Conservation (phyloP, 225 moss, liverwort and hornwort genomes). For the Takakia lepidozioides region DNA sequence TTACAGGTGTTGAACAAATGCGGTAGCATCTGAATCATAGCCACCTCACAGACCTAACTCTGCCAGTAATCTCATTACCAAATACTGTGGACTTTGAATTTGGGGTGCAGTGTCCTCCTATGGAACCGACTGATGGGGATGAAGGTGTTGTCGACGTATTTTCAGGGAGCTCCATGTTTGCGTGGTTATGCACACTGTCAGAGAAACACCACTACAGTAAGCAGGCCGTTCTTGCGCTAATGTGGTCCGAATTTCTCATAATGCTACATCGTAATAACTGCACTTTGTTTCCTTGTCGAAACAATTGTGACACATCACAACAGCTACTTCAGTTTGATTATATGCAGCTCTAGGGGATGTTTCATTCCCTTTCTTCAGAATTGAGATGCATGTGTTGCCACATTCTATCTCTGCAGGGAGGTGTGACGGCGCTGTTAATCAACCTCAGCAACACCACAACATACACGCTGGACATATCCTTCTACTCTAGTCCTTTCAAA, state of each 20-base stretch:
- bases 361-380: too few relatives aligned
- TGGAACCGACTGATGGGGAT: slow-evolving; percentile 44
- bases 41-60: background rate
- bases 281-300: background rate
- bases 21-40: slow-evolving; percentile 1
- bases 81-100: too few relatives aligned
- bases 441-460: slow-evolving; percentile 28
- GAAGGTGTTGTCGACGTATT: slow-evolving; percentile 24
- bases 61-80: too few relatives aligned
- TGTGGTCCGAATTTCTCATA: too few relatives aligned
- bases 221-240: too few relatives aligned
- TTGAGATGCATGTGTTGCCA: too few relatives aligned
- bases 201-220: slow-evolving; percentile 13
- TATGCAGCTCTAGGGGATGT: too few relatives aligned
- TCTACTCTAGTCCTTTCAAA: slow-evolving; percentile 5
- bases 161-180: slow-evolving; percentile 5
- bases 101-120: slow-evolving; percentile 31
- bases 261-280: background rate
- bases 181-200: slow-evolving; percentile 49
- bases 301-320: background rate
- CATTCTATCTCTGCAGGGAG: slow-evolving; percentile 16
- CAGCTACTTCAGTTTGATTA: background rate
- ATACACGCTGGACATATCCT: slow-evolving; percentile 13
- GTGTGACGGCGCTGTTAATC: slow-evolving; percentile 27
- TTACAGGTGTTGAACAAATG: background rate